Conservation (phyloP, 345 rosid species). For the Euphorbia tirucalli region DNA sequence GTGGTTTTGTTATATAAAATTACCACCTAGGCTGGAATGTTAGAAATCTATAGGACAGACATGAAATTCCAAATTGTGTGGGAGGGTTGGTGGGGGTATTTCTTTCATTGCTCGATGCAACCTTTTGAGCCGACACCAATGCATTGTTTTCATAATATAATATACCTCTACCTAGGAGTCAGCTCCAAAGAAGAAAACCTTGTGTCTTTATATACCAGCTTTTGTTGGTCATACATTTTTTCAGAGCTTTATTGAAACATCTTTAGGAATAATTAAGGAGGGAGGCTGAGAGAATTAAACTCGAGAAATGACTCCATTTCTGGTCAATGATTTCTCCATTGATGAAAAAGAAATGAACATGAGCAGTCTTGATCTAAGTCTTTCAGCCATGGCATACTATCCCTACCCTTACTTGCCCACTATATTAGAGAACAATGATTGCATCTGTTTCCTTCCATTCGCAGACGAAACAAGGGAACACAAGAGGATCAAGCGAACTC, state of each 20-base stretch:
- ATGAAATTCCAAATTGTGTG: constrained; percentile 4
- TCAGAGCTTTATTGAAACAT: constrained; percentile 36
- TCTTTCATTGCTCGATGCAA: constrained; percentile 26
- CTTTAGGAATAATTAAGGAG: not conserved
- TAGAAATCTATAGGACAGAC: not conserved
- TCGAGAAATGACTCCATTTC: constrained; percentile 23
- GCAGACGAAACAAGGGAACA: constrained; percentile 29
- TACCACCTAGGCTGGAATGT: constrained; percentile 18
- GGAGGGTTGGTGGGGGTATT: not conserved
- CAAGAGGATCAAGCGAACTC: constrained; percentile 33
- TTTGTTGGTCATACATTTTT: constrained; percentile 26
- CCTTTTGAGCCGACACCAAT: constrained; percentile 11
- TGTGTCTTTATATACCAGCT: constrained; percentile 8
- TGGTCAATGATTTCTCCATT: constrained; percentile 15
- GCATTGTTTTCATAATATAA: not conserved
- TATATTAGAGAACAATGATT: constrained; percentile 10
- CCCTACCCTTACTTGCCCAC: constrained; percentile 27
- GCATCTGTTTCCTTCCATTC: constrained; percentile 1
- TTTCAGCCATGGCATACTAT: constrained; percentile 30
- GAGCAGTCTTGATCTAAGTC: constrained; percentile 30
- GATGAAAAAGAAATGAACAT: constrained; percentile 22
- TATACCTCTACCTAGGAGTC: not conserved
- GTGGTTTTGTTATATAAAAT: too few relatives aligned
- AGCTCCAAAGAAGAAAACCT: not conserved
- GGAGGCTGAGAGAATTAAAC: too few relatives aligned